These are phyloP conservation scores for Malus hybrid DNA, from an alignment of 331 rosid species.

Conservation along the genomic window DNA sequence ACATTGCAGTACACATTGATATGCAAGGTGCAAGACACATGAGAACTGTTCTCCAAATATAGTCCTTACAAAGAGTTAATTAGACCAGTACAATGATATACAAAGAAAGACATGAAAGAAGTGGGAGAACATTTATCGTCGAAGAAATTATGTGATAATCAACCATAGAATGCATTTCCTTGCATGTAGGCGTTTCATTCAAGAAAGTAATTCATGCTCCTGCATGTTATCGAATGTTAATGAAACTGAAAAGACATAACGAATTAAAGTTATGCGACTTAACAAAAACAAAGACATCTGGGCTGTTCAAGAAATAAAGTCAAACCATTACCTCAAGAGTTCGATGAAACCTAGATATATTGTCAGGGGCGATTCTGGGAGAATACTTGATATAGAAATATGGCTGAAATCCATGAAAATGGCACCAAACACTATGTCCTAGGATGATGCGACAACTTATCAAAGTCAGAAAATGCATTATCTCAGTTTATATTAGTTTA, in stretches of 20 bases:
- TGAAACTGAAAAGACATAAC: neutral
- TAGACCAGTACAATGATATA: too few relatives aligned
- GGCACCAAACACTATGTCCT: neutral
- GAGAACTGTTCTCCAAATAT: too few relatives aligned
- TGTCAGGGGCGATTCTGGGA: slow-evolving; percentile 86
- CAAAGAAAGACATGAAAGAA: neutral
- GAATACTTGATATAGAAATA: slow-evolving; percentile 87
- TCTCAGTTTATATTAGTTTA: too few relatives aligned
- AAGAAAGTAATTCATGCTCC: neutral
- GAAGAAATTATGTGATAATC: neutral
- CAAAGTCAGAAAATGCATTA: too few relatives aligned
- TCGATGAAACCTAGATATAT: slow-evolving; percentile 65
- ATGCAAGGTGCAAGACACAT: too few relatives aligned
- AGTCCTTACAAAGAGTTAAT: too few relatives aligned
- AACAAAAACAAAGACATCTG: neutral
- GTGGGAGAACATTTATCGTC: neutral
- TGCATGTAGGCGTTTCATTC: neutral
- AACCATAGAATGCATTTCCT: neutral
- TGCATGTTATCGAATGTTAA: neutral
- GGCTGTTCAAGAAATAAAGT: neutral
- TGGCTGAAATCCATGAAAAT: slow-evolving; percentile 94
- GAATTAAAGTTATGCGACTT: neutral
- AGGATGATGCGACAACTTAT: too few relatives aligned
- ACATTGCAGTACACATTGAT: too few relatives aligned
- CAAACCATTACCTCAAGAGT: slow-evolving; percentile 67